These are phyloP conservation scores for Tetradesmus obliquus DNA, from an alignment of 139 green algal species.

Conservation along the genomic window DNA sequence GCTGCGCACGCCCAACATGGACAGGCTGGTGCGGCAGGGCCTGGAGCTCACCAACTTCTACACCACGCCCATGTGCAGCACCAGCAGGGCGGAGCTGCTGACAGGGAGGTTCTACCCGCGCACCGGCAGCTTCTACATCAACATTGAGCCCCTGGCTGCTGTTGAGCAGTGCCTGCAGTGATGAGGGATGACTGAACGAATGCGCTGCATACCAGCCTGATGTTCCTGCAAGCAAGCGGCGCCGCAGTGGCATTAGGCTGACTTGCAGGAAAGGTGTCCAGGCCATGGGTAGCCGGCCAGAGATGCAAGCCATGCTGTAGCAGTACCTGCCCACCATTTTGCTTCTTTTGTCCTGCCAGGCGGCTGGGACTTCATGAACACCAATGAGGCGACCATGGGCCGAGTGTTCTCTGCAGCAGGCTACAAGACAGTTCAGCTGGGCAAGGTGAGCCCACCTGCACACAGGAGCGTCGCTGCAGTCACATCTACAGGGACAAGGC, in stretches of 20 bases:
- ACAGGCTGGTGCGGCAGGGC: constrained; percentile 19
- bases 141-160: neutral
- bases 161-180: no score
- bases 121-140: constrained; percentile 18
- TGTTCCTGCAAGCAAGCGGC: no score
- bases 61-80: constrained; percentile 32
- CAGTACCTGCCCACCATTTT: neutral
- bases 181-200: no score
- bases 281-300: no score
- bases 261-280: no score
- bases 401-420: neutral
- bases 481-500: no score
- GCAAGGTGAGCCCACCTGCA: neutral
- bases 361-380: constrained; percentile 28
- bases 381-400: neutral
- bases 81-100: constrained; percentile 30
- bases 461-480: no score
- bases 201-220: no score
- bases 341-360: constrained; percentile 6
- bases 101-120: constrained; percentile 24
- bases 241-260: no score
- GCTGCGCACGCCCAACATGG: constrained; percentile 21
- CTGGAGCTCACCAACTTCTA: constrained; percentile 40
- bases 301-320: neutral
- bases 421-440: constrained; percentile 31